Evolutionary conservation across 2,329 filamentous ascomycete genomes (phyloP).

Genomic region (Pseudogymnoascus sp.): DNA sequence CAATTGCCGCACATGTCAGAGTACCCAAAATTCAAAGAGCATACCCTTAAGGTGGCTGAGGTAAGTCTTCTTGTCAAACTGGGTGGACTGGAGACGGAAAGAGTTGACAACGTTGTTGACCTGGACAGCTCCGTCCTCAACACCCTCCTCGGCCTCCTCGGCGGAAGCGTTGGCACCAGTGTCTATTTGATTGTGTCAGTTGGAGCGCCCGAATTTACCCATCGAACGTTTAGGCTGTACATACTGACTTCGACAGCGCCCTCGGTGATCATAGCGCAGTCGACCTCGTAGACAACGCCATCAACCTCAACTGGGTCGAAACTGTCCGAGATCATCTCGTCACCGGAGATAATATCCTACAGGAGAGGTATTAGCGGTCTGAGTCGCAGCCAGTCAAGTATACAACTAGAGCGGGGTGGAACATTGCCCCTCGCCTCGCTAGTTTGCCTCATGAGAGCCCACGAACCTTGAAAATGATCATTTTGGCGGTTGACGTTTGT

Average conservation of each 20-base stretch:
- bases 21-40: conserved; percentile 19
- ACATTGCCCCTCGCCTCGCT: neutral
- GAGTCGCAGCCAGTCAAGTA: neutral
- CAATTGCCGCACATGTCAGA: conserved; percentile 14
- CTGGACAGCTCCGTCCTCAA: conserved; percentile 61
- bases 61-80: conserved; percentile 84
- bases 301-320: conserved; percentile 76
- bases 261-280: conserved; percentile 84
- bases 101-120: conserved; percentile 92
- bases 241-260: conserved; percentile 64
- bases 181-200: conserved; percentile 41
- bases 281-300: conserved; percentile 76
- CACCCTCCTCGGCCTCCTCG: conserved; percentile 71
- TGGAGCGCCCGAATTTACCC: neutral
- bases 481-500: conserved; percentile 42
- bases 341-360: conserved; percentile 79
- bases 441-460: neutral
- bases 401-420: conserved; percentile 16
- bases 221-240: conserved; percentile 14
- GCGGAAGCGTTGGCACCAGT: conserved; percentile 95
- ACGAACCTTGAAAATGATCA: conserved; percentile 65
- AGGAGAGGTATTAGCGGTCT: conserved; percentile 12
- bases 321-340: conserved; percentile 96
- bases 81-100: conserved; percentile 75
- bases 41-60: conserved; percentile 77